Evolutionary conservation across 1,284 basidiomycete species (phyloP), one percentile per base, ranked within the genome.

Genomic region (Ustilago loliicola): DNA sequence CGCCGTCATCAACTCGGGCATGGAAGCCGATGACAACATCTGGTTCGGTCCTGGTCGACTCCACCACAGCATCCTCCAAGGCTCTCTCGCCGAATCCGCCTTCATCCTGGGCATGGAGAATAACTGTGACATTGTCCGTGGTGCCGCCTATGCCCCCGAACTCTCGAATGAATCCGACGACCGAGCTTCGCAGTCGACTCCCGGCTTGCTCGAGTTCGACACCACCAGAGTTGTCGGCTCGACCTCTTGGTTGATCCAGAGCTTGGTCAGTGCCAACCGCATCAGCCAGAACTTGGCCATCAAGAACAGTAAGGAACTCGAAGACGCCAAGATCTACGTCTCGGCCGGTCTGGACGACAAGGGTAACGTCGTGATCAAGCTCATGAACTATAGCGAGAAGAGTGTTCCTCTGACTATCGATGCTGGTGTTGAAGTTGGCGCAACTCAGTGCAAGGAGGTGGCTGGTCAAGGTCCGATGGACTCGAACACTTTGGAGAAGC

Each of bases 21-120:
- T 72, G 1, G 91, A 89, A 27, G 61, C 62, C 8, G 64, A 71
- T 21, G 88, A 87, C 73, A 87, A 91, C 77, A 69, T 91, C 25
- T 92, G 89, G 77, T 90, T 90, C 17, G 84, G 88, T 1, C 69
- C 89, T 21, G 91, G 90, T 36, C 89, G 91, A n/a, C 86, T 92
- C 8, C 82, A 87, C 17, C 92, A 88, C 85, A 91, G 91, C 0
- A 91, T 87, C 47, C 73, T 88, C 34, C 75, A 87, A 88, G 89
- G 87, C 38, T 86, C 89, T 23, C 76, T 88, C 4, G 88, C 87
- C 25, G 92, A 93, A 84, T 91, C 91, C 5, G 90, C 90, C 0
- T 93, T 91, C 82, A 92, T 93, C 91, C 91, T 91, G 2, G 92
- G 92, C 2, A 84, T 93, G 17, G 92, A 93, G 85, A 88, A 88